Evolutionary conservation across 2,329 filamentous ascomycete species (phyloP).

Genomic region (Hortaea werneckii): DNA sequence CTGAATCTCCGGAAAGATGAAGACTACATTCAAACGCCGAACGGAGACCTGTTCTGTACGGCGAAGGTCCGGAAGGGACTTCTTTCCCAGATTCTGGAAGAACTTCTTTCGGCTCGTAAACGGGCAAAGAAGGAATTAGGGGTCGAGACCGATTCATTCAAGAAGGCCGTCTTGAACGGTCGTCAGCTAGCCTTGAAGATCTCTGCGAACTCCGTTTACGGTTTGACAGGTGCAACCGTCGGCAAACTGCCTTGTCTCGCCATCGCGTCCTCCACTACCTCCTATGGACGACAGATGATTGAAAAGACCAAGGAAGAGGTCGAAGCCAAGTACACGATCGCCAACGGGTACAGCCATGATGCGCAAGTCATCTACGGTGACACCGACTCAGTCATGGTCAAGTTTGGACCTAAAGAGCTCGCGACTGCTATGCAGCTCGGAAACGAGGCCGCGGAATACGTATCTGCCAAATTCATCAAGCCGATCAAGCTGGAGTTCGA

Average conservation of each 20-base stretch:
- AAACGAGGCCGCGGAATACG: constrained; percentile 79
- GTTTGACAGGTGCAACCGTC: constrained; percentile 88
- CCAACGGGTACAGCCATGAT: constrained; percentile 89
- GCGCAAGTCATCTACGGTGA: constrained; percentile 98
- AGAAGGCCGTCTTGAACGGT: constrained; percentile 95
- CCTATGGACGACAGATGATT: constrained; percentile 97
- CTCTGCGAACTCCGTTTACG: constrained; percentile 96
- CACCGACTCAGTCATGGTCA: constrained; percentile 99
- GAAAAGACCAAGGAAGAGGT: constrained; percentile 96
- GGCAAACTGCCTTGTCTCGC: constrained; percentile 91
- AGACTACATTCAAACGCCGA: constrained; percentile 93
- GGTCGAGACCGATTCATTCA: constrained; percentile 86
- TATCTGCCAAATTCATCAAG: constrained; percentile 86
- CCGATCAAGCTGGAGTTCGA: constrained; percentile 99
- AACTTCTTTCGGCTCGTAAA: constrained; percentile 84
- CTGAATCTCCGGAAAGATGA: constrained; percentile 73
- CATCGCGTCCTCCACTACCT: constrained; percentile 93
- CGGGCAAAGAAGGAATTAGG: constrained; percentile 85
- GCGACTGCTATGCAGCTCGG: constrained; percentile 87
- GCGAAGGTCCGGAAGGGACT: constrained; percentile 81
- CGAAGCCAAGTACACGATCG: constrained; percentile 77
- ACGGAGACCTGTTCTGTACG: constrained; percentile 87
- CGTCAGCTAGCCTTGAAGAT: constrained; percentile 92
- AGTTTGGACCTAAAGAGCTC: constrained; percentile 84
- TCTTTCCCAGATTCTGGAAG: constrained; percentile 89